A percentile compares a stretch with the other conserved stretches of the same genome.
Evolutionary conservation across 306 rosid genomes (phyloP).

Genomic region (Dicorynia guianensis): DNA sequence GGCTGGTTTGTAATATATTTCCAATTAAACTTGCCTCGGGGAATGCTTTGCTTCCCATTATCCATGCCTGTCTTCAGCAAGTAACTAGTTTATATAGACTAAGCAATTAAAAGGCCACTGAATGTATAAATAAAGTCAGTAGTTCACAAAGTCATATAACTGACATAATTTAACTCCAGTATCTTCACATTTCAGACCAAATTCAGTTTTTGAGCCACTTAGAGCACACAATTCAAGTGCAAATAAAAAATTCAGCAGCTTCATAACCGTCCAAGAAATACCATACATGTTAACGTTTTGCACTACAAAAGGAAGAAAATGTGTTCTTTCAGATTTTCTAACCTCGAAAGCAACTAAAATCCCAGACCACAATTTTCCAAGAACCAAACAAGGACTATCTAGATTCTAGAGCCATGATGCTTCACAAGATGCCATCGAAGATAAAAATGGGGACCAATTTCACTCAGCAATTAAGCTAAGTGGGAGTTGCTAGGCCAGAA

Average conservation of each 20-base stretch:
- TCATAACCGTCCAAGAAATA: slow-evolving; percentile 27
- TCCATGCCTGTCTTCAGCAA: slow-evolving; percentile 23
- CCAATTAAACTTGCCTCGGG: slow-evolving; percentile 16
- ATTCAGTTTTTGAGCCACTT: slow-evolving; percentile 17
- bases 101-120: slow-evolving; percentile 9
- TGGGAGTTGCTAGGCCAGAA: slow-evolving; percentile 28
- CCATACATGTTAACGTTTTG: slow-evolving; percentile 15
- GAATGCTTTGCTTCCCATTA: slow-evolving; percentile 17
- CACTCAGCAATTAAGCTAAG: slow-evolving; percentile 28
- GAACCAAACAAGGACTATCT: slow-evolving; percentile 28
- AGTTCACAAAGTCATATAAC: slow-evolving; percentile 25
- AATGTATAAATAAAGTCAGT: slow-evolving; percentile 25
- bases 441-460: slow-evolving; percentile 43
- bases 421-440: slow-evolving; percentile 42
- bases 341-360: slow-evolving; percentile 39
- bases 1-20: slow-evolving; percentile 21
- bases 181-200: slow-evolving; percentile 35
- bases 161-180: slow-evolving; percentile 24
- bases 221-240: slow-evolving; percentile 22
- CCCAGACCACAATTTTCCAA: slow-evolving; percentile 38
- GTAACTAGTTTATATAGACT: slow-evolving; percentile 26
- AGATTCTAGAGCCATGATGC: slow-evolving; percentile 16
- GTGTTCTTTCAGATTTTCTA: slow-evolving; percentile 16
- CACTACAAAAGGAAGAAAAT: not conserved
- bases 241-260: slow-evolving; percentile 19